These are phyloP conservation scores for Microcyclospora pomicola DNA, from an alignment of 2,329 filamentous ascomycete genomes.

Conservation along the genomic window DNA sequence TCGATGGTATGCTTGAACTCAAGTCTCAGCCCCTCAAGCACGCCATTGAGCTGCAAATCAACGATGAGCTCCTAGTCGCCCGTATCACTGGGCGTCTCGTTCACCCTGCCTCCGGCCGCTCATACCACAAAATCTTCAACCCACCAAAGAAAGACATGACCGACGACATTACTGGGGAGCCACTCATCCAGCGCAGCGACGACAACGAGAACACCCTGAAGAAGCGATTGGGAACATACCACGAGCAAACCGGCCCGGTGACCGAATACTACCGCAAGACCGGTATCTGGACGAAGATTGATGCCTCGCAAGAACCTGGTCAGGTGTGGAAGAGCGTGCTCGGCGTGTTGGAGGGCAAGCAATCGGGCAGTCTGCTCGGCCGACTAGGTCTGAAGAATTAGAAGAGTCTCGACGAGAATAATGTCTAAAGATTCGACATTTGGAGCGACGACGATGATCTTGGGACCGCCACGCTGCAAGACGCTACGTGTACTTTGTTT, in stretches of 20 bases:
- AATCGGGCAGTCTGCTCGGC: slow-evolving; percentile 33
- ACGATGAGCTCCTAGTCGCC: slow-evolving; percentile 82
- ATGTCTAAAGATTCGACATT: too few relatives aligned
- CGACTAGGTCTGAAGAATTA: slow-evolving; percentile 37
- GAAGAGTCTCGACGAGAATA: neutral
- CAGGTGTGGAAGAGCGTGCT: slow-evolving; percentile 92
- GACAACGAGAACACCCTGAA: slow-evolving; percentile 93
- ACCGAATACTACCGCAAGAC: slow-evolving; percentile 95
- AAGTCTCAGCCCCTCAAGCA: slow-evolving; percentile 81
- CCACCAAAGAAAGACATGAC: slow-evolving; percentile 88
- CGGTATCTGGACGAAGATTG: slow-evolving; percentile 90
- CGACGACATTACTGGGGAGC: slow-evolving; percentile 93
- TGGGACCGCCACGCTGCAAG: too few relatives aligned
- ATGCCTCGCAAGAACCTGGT: slow-evolving; percentile 89
- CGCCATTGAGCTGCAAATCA: slow-evolving; percentile 91
- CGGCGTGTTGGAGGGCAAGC: slow-evolving; percentile 53
- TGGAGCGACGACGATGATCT: too few relatives aligned
- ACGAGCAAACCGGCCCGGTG: slow-evolving; percentile 83
- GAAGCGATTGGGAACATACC: slow-evolving; percentile 89
- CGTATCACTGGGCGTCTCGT: slow-evolving; percentile 93
- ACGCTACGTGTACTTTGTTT: too few relatives aligned
- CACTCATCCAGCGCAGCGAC: slow-evolving; percentile 87
- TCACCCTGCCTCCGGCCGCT: slow-evolving; percentile 89
- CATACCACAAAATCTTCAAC: slow-evolving; percentile 98
- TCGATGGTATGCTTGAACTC: slow-evolving; percentile 76